Percentiles rank a stretch among this genome's conserved stretches.
These are phyloP conservation scores for Ammopiptanthus mongolicus DNA, from an alignment of 306 rosid genomes.

Conservation along the genomic window DNA sequence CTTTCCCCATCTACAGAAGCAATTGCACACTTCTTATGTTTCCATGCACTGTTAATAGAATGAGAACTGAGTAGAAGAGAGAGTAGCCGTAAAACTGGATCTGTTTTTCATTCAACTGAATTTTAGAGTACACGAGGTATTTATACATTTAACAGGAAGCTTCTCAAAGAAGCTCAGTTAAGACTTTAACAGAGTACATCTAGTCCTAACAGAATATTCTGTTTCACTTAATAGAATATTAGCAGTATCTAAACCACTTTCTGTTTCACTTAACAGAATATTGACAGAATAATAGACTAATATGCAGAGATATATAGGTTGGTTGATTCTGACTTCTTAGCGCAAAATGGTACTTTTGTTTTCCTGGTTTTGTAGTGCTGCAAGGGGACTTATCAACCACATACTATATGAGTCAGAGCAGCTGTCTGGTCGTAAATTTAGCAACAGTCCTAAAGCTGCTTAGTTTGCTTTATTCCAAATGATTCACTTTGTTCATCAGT, in stretches of 20 bases:
- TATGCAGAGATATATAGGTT: neutral
- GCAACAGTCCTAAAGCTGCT: constrained; percentile 36
- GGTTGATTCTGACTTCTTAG: neutral
- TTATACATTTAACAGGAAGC: too few species aligned
- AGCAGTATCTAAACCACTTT: too few species aligned
- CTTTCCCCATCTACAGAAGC: neutral
- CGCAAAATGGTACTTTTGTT: neutral
- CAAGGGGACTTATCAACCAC: constrained; percentile 93
- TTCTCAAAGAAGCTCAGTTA: too few species aligned
- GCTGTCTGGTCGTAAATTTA: constrained; percentile 73
- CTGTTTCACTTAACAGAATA: too few species aligned
- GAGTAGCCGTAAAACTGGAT: too few species aligned
- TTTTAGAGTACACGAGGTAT: too few species aligned
- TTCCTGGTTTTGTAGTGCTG: constrained; percentile 57
- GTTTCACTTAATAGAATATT: too few species aligned
- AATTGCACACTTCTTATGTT: constrained; percentile 12
- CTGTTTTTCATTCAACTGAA: too few species aligned
- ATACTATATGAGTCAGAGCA: constrained; percentile 68
- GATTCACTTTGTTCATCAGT: constrained; percentile 15
- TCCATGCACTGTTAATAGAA: neutral
- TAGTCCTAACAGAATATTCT: too few species aligned
- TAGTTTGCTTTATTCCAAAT: constrained; percentile 8
- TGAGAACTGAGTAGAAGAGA: too few species aligned
- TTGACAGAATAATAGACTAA: too few species aligned
- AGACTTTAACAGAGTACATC: too few species aligned